Evolutionary conservation across 345 rosid species (phyloP), one percentile per base, ranked within the genome.

Genomic region (Brassica rapa): DNA sequence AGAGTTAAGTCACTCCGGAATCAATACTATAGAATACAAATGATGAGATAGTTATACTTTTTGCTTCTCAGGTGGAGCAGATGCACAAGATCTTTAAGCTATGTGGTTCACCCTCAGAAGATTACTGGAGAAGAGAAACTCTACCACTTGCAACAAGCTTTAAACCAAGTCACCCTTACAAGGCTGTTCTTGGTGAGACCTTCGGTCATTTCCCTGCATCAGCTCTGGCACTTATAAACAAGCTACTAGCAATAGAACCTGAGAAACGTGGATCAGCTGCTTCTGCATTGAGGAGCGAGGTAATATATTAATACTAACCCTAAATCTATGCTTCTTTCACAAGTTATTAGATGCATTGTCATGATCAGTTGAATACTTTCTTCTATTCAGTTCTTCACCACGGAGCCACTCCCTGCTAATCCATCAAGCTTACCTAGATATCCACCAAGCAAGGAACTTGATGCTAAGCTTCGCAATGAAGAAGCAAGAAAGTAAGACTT

Each of bases 1-100:
- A 43, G 53, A 43, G 12, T 12, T 43, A 43, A 43, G 55, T 46
- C 55, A 46, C 6, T 46, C 16, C 0, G 14, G 16, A 46, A 46
- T 46, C 2, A 46, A 46, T 4, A 46, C 1, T 46, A 25, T 25
- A 60, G 4, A 11, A 25, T 30, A 25, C 19, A 62, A n/a, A 6
- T 64, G 35, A 3, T 37, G 37, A 77, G 37, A 53, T 56, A 37
- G 35, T 33, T 6, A 3, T 61, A 32, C 1, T 12, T 72, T n/a
- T 46, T 46, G 59, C 1, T 68, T 80, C 51, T 65, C 84, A 89
- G 97, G 93, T 94, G 51, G 97, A 94, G 85, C 98, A 90, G 85
- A 88, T 94, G 72, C 98, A 92, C 73, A 87, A 84, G 87, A 91
- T 93, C 27, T 93, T 90, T 84, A 93, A 89, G 83, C 93, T 93